Evolutionary conservation across 75 land plant genomes (phyloP).

Genomic region (Selaginella tamariscina): DNA sequence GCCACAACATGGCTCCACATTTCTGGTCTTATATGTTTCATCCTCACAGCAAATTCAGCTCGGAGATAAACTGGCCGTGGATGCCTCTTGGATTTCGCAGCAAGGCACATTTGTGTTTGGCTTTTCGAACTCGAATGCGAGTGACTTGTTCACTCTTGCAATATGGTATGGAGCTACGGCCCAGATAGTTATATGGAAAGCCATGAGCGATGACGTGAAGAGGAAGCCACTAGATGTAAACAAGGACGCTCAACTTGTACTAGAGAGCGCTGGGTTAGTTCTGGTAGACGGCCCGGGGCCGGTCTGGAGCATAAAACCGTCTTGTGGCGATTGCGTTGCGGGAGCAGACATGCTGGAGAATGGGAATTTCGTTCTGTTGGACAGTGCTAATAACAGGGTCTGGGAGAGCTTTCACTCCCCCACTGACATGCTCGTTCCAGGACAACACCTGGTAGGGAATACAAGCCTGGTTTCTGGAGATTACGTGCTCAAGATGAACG

Average conservation of each 20-base stretch:
- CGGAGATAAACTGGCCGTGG: not conserved
- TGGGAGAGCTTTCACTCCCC: slow-evolving; percentile 13
- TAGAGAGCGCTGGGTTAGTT: not conserved
- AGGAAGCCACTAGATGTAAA: not conserved
- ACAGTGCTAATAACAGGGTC: not conserved
- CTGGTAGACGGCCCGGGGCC: not conserved
- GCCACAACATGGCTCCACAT: too few relatives aligned
- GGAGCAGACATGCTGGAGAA: not conserved
- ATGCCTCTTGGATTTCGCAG: not conserved
- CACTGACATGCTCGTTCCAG: slow-evolving; percentile 7
- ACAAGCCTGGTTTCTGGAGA: not conserved
- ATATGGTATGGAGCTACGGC: not conserved
- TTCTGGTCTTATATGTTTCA: not conserved
- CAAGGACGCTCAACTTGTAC: not conserved
- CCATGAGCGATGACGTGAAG: not conserved
- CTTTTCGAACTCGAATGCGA: not conserved
- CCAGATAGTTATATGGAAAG: not conserved
- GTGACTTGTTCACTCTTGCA: not conserved
- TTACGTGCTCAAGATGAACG: not conserved
- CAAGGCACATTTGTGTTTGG: not conserved
- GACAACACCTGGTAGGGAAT: not conserved
- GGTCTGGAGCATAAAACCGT: not conserved
- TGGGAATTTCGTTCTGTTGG: slow-evolving; percentile 16
- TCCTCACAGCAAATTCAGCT: not conserved
- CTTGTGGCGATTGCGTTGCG: not conserved